These are phyloP conservation scores for Trametes meyenii DNA, from an alignment of 768 basidiomycete species.

Conservation along the genomic window DNA sequence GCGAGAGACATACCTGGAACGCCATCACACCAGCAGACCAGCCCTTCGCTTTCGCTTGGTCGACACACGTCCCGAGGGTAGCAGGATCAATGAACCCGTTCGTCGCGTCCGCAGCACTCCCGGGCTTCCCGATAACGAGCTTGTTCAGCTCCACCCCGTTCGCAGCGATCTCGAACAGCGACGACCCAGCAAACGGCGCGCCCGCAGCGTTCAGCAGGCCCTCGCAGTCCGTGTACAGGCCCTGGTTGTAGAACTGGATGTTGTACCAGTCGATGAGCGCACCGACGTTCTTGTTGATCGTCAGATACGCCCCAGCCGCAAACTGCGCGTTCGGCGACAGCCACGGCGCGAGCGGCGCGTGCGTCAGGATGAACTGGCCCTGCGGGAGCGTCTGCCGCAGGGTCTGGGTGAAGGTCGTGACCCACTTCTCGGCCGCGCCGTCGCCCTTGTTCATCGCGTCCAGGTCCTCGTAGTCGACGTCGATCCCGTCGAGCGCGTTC, in stretches of 20 bases:
- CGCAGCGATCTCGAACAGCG: constrained; percentile 51
- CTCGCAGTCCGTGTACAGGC: constrained; percentile 38
- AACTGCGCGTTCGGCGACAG: constrained; percentile 23
- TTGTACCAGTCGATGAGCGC: constrained; percentile 55
- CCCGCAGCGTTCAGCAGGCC: constrained; percentile 43
- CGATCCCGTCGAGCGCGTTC: constrained; percentile 31
- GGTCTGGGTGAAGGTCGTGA: constrained; percentile 27
- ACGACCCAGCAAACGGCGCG: constrained; percentile 39
- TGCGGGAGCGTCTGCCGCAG: constrained; percentile 28
- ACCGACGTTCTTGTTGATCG: constrained; percentile 54
- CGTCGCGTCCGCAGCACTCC: constrained; percentile 36
- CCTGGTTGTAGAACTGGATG: constrained; percentile 30
- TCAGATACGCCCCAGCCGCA: constrained; percentile 54
- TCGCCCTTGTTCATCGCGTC: constrained; percentile 23
- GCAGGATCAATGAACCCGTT: constrained; percentile 39
- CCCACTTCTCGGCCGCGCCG: constrained; percentile 28
- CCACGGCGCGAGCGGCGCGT: constrained; percentile 35
- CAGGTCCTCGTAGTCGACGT: constrained; percentile 32
- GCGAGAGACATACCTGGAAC: constrained; percentile 8
- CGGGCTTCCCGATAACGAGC: constrained; percentile 74
- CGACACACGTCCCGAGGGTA: constrained; percentile 18
- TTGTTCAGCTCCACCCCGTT: constrained; percentile 58
- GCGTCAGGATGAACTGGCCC: constrained; percentile 36
- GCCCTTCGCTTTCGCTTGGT: constrained; percentile 19
- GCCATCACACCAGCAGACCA: constrained; percentile 19